These are phyloP conservation scores for Wilcoxina mikolae DNA, from an alignment of 495 filamentous ascomycete genomes.

Conservation along the genomic window DNA sequence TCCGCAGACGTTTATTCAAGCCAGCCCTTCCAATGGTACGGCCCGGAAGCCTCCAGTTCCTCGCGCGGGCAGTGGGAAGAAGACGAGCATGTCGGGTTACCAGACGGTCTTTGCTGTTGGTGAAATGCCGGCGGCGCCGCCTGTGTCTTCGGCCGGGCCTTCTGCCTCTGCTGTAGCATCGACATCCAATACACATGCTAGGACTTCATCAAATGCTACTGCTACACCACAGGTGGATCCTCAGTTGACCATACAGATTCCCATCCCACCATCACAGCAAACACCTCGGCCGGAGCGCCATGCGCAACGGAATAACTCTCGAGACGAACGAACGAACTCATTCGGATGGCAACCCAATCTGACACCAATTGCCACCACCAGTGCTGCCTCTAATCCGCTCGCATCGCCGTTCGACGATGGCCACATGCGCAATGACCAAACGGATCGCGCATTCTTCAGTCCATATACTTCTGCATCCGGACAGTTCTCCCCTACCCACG, in stretches of 20 bases:
- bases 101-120: conserved; percentile 28
- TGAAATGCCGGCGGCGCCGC: conserved; percentile 5
- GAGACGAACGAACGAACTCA: conserved; percentile 5
- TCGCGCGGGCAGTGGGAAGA: conserved; percentile 22
- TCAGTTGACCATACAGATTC: conserved; percentile 19
- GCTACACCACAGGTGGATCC: conserved; percentile 2
- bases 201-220: neutral
- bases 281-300: neutral
- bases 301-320: neutral
- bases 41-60: conserved; percentile 25
- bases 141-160: too few relatives aligned
- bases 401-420: conserved; percentile 14
- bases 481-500: conserved; percentile 17
- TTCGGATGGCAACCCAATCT: conserved; percentile 22
- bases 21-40: conserved; percentile 30
- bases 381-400: conserved; percentile 7
- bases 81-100: conserved; percentile 27
- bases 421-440: neutral
- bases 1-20: conserved; percentile 33
- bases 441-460: neutral
- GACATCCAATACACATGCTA: neutral
- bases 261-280: conserved; percentile 13
- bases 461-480: conserved; percentile 12
- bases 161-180: too few relatives aligned
- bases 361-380: conserved; percentile 19